These are phyloP conservation scores for Falciphora oryzae DNA, from an alignment of 2,329 filamentous ascomycete genomes.

Conservation along the genomic window DNA sequence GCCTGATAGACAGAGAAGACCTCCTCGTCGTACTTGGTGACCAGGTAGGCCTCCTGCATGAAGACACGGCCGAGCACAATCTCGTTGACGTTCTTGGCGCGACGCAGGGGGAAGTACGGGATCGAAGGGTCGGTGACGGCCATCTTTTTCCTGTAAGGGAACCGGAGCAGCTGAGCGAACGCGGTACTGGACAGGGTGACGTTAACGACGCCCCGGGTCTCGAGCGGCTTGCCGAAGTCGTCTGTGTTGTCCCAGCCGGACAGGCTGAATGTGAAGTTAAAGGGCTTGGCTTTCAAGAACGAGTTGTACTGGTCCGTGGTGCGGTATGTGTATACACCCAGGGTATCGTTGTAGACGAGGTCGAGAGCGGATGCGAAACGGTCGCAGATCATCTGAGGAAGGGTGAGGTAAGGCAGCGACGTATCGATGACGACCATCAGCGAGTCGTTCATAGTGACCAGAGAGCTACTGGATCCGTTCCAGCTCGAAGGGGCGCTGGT, in stretches of 20 bases:
- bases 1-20: conserved; percentile 52
- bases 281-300: conserved; percentile 37
- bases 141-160: conserved; percentile 42
- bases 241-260: conserved; percentile 50
- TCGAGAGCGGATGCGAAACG: conserved; percentile 59
- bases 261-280: conserved; percentile 52
- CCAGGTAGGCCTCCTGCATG: conserved; percentile 61
- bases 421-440: conserved; percentile 55
- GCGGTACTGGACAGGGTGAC: conserved; percentile 47
- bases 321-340: conserved; percentile 59
- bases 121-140: conserved; percentile 36
- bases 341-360: conserved; percentile 57
- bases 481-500: conserved; percentile 31
- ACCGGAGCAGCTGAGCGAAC: conserved; percentile 44
- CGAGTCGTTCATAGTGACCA: conserved; percentile 41
- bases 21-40: conserved; percentile 49
- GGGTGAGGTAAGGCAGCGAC: conserved; percentile 58
- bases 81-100: conserved; percentile 44
- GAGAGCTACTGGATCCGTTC: conserved; percentile 28
- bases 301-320: conserved; percentile 45
- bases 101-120: conserved; percentile 62
- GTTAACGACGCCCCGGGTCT: conserved; percentile 47
- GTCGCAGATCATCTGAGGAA: conserved; percentile 55
- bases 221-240: conserved; percentile 43
- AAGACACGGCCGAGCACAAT: conserved; percentile 63